phyloP scores from a whole-genome alignment of 1,284 basidiomycete species.

The Rhodotorula sp. region DNA sequence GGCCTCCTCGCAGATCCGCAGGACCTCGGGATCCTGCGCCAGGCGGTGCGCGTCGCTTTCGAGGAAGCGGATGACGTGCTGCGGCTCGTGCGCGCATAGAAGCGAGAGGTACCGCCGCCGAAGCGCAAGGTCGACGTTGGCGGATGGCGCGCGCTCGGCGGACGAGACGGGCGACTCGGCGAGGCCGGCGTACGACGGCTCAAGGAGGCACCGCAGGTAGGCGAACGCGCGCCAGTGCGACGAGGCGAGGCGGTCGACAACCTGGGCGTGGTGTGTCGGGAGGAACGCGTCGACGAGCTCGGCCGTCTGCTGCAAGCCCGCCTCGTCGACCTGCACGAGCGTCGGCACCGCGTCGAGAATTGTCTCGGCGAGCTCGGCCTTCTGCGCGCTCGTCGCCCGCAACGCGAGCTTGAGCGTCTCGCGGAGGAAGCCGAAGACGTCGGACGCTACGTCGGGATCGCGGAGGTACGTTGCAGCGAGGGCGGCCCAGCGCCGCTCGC shows the following conservation, averaged over 20 bases:
- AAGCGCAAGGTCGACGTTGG: conserved; percentile 58
- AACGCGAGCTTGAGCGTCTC: conserved; percentile 36
- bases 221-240: conserved; percentile 65
- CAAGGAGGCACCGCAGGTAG: conserved; percentile 77
- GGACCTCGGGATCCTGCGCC: conserved; percentile 64
- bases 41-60: conserved; percentile 54
- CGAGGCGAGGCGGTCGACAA: conserved; percentile 49
- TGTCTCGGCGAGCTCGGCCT: conserved; percentile 21
- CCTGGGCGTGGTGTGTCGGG: conserved; percentile 64
- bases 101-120: conserved; percentile 70
- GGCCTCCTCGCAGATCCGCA: conserved; percentile 66
- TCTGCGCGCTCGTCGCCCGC: conserved; percentile 3
- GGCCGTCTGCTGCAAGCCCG: conserved; percentile 69
- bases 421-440: conserved; percentile 59
- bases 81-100: conserved; percentile 70
- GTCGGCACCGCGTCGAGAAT: conserved; percentile 38
- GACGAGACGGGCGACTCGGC: not conserved
- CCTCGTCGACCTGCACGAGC: conserved; percentile 47
- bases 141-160: conserved; percentile 46
- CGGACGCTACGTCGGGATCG: conserved; percentile 67
- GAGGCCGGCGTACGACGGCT: conserved; percentile 57
- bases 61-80: conserved; percentile 67
- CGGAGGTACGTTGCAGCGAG: conserved; percentile 72
- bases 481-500: conserved; percentile 73
- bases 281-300: conserved; percentile 70